phyloP scores from a whole-genome alignment of 495 filamentous ascomycete genomes.

The Arthonia radiata region DNA sequence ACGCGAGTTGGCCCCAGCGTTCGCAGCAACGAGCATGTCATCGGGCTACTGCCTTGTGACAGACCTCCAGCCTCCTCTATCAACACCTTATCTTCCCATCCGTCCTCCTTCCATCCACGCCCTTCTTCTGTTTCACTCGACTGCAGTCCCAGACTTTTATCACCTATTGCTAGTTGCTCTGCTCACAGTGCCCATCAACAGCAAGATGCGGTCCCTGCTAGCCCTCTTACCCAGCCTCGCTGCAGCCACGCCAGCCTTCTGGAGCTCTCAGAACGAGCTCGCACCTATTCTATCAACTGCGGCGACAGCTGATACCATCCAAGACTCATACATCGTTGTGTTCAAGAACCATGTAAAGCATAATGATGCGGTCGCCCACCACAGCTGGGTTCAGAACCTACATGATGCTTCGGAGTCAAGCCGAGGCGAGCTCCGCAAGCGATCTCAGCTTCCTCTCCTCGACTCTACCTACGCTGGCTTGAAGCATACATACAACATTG shows the following conservation, averaged over 20 bases:
- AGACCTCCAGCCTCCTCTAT: too few relatives aligned
- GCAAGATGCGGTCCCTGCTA: conserved; percentile 50
- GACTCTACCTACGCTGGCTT: conserved; percentile 56
- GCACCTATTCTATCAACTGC: conserved; percentile 82
- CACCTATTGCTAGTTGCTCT: conserved; percentile 7
- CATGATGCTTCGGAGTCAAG: conserved; percentile 32
- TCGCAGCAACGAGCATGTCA: too few relatives aligned
- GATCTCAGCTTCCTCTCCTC: conserved; percentile 48
- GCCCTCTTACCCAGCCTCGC: conserved; percentile 38
- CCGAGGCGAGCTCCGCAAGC: conserved; percentile 67
- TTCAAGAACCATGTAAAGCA: conserved; percentile 86
- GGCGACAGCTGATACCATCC: conserved; percentile 44
- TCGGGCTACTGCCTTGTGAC: too few relatives aligned
- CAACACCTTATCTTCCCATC: conserved; percentile 12
- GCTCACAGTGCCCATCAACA: conserved; percentile 20
- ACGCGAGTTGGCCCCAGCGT: too few relatives aligned
- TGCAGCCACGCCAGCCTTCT: conserved; percentile 51
- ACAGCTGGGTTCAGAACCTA: conserved; percentile 78
- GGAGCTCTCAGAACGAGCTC: conserved; percentile 60
- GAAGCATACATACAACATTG: conserved; percentile 89
- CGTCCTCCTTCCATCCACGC: conserved; percentile 11
- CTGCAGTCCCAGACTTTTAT: conserved; percentile 16
- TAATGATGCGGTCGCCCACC: conserved; percentile 43
- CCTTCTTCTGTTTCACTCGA: conserved; percentile 16
- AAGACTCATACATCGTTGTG: conserved; percentile 88